A percentile compares a stretch with the other conserved stretches of the same genome.
Evolutionary conservation across 2,329 filamentous ascomycete genomes (phyloP).

Genomic region (Ustilaginoidea virens): DNA sequence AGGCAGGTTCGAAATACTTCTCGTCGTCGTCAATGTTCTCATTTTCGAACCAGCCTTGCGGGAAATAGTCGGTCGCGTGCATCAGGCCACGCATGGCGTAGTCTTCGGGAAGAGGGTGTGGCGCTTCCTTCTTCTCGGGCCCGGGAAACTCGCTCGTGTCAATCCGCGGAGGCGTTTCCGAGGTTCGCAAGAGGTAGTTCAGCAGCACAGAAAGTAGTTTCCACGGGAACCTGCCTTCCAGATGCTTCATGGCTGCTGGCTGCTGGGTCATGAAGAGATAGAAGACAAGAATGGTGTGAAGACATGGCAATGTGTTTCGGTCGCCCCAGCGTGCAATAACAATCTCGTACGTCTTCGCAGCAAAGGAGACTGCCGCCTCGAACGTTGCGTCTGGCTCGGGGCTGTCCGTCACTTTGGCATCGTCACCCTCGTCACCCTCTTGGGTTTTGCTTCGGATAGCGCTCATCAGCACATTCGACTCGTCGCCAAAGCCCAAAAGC

Average conservation of each 20-base stretch:
- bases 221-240: constrained; percentile 34
- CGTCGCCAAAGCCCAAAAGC: constrained; percentile 18
- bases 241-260: constrained; percentile 1
- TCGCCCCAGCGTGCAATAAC: constrained; percentile 38
- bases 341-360: constrained; percentile 26
- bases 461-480: constrained; percentile 30
- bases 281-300: constrained; percentile 48
- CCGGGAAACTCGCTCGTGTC: constrained; percentile 30
- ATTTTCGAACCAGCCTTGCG: constrained; percentile 39
- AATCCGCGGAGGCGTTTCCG: constrained; percentile 19
- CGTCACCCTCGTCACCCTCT: constrained; percentile 12
- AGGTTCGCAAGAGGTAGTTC: constrained; percentile 17
- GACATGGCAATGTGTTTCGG: constrained; percentile 42
- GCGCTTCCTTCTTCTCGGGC: constrained; percentile 24
- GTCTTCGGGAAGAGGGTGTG: constrained; percentile 51
- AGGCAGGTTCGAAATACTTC: constrained; percentile 44
- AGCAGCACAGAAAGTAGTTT: constrained; percentile 21
- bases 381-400: constrained; percentile 13
- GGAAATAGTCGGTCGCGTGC: constrained; percentile 44
- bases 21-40: constrained; percentile 52
- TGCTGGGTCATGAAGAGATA: constrained; percentile 26
- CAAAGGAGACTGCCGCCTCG: constrained; percentile 22
- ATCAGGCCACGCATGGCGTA: constrained; percentile 48
- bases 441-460: constrained; percentile 15
- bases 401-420: constrained; percentile 7